These are phyloP conservation scores for Penicillium egyptiacum DNA, from an alignment of 495 filamentous ascomycete species.

Conservation along the genomic window DNA sequence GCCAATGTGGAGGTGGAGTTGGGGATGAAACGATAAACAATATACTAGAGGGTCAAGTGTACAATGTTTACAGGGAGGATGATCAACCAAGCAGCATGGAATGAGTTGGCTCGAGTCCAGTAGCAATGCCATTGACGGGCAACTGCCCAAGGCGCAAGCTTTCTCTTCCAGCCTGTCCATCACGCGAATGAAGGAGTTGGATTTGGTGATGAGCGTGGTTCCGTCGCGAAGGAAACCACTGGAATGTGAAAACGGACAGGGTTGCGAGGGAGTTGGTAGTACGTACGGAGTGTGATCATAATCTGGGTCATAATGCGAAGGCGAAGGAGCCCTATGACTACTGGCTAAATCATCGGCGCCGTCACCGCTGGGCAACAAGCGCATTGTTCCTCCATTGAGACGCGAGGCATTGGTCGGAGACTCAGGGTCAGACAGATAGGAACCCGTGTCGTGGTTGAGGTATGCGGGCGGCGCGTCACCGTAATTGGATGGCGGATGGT, in stretches of 20 bases:
- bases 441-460: constrained; percentile 29
- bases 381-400: constrained; percentile 55
- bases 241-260: constrained; percentile 26
- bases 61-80: not conserved
- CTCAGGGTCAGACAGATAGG: constrained; percentile 35
- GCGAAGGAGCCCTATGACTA: constrained; percentile 20
- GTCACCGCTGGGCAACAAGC: constrained; percentile 56
- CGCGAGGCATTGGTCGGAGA: constrained; percentile 27
- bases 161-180: not conserved
- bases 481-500: constrained; percentile 34
- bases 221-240: constrained; percentile 18
- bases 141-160: not conserved
- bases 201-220: constrained; percentile 10
- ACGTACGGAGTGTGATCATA: constrained; percentile 47
- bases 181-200: constrained; percentile 19
- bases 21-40: constrained; percentile 5
- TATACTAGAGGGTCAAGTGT: not conserved
- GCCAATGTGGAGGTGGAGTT: not conserved
- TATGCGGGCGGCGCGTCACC: constrained; percentile 48
- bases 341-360: constrained; percentile 28
- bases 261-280: constrained; percentile 8
- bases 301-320: constrained; percentile 20
- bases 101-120: not conserved
- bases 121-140: constrained; percentile 9
- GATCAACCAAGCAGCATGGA: not conserved